Percentiles rank a stretch among this genome's conserved stretches.
phyloP scores from a whole-genome alignment of 2,329 filamentous ascomycete genomes.

The Claviceps paspali region DNA sequence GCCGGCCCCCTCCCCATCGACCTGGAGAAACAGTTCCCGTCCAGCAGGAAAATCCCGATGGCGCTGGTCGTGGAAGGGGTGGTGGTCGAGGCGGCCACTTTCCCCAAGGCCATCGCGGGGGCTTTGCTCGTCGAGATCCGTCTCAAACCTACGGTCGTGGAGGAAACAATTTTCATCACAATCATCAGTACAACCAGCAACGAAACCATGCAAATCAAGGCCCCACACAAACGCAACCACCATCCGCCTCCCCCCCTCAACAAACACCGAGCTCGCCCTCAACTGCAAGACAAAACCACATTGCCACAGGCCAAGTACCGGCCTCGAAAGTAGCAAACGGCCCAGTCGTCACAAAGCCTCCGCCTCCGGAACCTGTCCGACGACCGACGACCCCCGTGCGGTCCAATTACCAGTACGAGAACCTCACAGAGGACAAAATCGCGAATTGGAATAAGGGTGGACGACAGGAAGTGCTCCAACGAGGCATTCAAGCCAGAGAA shows the following conservation, averaged over 20 bases:
- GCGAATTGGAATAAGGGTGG: slow-evolving; percentile 52
- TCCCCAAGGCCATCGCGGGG: slow-evolving; percentile 23
- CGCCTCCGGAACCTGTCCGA: slow-evolving; percentile 9
- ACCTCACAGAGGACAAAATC: slow-evolving; percentile 56
- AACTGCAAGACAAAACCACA: slow-evolving; percentile 7
- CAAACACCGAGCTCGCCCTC: slow-evolving; percentile 6
- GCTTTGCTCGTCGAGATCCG: slow-evolving; percentile 37
- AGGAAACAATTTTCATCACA: slow-evolving; percentile 10
- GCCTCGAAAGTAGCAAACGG: slow-evolving; percentile 7
- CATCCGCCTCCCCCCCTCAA: slow-evolving; percentile 10
- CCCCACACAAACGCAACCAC: slow-evolving; percentile 10
- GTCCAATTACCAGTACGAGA: slow-evolving; percentile 54
- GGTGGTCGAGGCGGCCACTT: slow-evolving; percentile 25
- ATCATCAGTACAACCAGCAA: slow-evolving; percentile 8
- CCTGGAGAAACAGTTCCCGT: slow-evolving; percentile 39
- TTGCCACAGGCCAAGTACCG: neutral
- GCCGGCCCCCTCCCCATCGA: slow-evolving; percentile 46
- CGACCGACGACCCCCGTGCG: slow-evolving; percentile 15
- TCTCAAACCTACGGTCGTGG: slow-evolving; percentile 21
- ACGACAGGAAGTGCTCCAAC: slow-evolving; percentile 49
- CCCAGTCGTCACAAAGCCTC: slow-evolving; percentile 8
- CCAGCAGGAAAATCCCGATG: slow-evolving; percentile 43
- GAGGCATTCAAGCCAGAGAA: slow-evolving; percentile 47
- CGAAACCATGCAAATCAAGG: slow-evolving; percentile 9
- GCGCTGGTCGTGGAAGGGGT: slow-evolving; percentile 28